These are phyloP conservation scores for Antarctomyces pellizariae DNA, from an alignment of 495 filamentous ascomycete genomes.

Conservation along the genomic window DNA sequence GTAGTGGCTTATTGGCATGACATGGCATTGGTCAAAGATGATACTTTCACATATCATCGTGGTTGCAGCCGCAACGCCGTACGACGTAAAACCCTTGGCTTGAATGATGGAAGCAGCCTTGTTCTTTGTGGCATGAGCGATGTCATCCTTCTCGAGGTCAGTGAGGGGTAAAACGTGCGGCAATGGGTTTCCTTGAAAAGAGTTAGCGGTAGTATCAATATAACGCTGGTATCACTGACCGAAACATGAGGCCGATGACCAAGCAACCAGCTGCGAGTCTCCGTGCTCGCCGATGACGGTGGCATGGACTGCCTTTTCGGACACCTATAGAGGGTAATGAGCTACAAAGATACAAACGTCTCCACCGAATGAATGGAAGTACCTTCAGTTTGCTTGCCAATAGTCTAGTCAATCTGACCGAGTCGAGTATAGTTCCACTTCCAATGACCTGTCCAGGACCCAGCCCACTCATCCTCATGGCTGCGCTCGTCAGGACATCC, in stretches of 20 bases:
- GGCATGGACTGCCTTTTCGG: slow-evolving; percentile 16
- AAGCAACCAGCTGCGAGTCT: slow-evolving; percentile 19
- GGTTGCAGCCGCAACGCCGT: slow-evolving; percentile 17
- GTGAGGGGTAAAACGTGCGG: slow-evolving; percentile 9
- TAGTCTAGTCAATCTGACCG: slow-evolving; percentile 16
- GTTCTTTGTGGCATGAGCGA: slow-evolving; percentile 13
- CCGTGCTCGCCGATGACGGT: slow-evolving; percentile 23
- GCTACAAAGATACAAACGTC: too few relatives aligned
- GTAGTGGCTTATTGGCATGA: slow-evolving; percentile 16
- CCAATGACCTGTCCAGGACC: slow-evolving; percentile 18
- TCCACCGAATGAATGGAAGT: not conserved
- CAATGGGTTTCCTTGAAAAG: slow-evolving; percentile 14
- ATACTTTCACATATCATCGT: slow-evolving; percentile 18
- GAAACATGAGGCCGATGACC: slow-evolving; percentile 16
- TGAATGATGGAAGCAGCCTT: slow-evolving; percentile 15
- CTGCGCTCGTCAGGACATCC: slow-evolving; percentile 21
- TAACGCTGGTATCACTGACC: slow-evolving; percentile 11
- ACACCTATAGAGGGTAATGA: slow-evolving; percentile 9
- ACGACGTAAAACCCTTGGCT: slow-evolving; percentile 19
- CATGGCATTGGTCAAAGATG: slow-evolving; percentile 13
- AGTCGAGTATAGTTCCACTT: slow-evolving; percentile 19
- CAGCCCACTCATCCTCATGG: slow-evolving; percentile 15
- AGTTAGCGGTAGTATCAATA: too few relatives aligned
- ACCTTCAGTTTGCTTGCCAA: slow-evolving; percentile 17
- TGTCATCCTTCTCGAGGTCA: slow-evolving; percentile 5